Base-by-base conservation (phyloP, 345 rosid genomes). In the Aurinia saxatilis region DNA sequence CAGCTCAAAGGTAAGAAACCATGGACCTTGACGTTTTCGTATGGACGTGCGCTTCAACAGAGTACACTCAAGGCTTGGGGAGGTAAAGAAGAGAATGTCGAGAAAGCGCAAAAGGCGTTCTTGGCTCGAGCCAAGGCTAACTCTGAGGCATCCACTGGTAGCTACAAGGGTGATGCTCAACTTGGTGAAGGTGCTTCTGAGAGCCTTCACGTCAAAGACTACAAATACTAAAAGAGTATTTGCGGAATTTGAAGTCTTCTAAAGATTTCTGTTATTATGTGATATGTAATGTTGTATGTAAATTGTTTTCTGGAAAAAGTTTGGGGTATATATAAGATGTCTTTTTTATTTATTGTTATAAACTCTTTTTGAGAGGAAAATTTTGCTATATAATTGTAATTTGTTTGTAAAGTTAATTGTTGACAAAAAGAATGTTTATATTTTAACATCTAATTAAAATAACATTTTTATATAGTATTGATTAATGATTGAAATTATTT, bases 31-130 rank as follows among this genome's bases (percentile, higher is more conserved):
- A 83, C 98, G 50, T 92, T 92, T 76, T 92, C 96, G 2, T 89
- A 83, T 8, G 98, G 98, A 34, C 95, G 96, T 50, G 96, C 98
- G n/a, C 91, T 91, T 52, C 96, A 92, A 76, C 91, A 83, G 80
- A 89, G 98, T 75, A 89, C 96, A 13, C 89, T 92, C 55, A 89
- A 92, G 91, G 84, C 96, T 7, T 89, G 98, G 95, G 60, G 70
- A 13, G 98, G 96, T 52, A 84, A 86, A 77, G 79, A 62, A 19
- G 96, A 79, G 81, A 84, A 89, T 31, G 49, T 80, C 8, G 45
- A 49, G 46, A 81, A 82, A 76, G 96, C 95, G n/a, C 93, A 74
- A 72, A 72, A 51, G 3, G 83, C 91, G 7, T 75, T 92, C 58
- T 75, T 89, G 8, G 60, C 68, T 16, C 77, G 98, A 75, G 80